Evolutionary conservation across 768 basidiomycete genomes (phyloP).

Genomic region (Paxillus rubicundulus): DNA sequence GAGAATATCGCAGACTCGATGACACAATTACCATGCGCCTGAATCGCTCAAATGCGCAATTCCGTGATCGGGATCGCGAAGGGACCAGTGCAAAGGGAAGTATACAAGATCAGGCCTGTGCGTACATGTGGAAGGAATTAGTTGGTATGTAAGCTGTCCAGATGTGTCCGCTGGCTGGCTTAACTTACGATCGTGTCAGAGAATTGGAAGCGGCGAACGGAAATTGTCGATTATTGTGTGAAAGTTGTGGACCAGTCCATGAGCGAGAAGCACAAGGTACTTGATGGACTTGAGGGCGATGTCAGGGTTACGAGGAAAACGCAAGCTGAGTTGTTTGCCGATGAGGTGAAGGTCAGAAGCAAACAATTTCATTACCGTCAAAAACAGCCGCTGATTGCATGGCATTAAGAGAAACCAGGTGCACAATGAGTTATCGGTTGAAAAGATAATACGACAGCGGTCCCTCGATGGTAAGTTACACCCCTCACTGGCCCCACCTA

Average conservation of each 20-base stretch:
- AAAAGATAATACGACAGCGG: slow-evolving; percentile 66
- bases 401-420: slow-evolving; percentile 63
- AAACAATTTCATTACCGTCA: slow-evolving; percentile 27
- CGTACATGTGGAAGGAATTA: slow-evolving; percentile 74
- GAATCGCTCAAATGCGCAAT: slow-evolving; percentile 74
- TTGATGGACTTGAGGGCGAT: slow-evolving; percentile 44
- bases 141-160: slow-evolving; percentile 51
- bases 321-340: slow-evolving; percentile 57
- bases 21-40: slow-evolving; percentile 78
- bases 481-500: slow-evolving; percentile 8
- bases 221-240: slow-evolving; percentile 76
- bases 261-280: slow-evolving; percentile 48
- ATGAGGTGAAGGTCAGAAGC: slow-evolving; percentile 65
- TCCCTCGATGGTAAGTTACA: slow-evolving; percentile 61
- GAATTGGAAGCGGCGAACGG: slow-evolving; percentile 71
- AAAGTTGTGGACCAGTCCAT: slow-evolving; percentile 64
- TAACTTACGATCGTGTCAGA: slow-evolving; percentile 33
- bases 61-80: slow-evolving; percentile 67
- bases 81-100: slow-evolving; percentile 45
- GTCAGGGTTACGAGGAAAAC: slow-evolving; percentile 46
- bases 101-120: slow-evolving; percentile 73
- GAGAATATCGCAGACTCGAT: slow-evolving; percentile 78
- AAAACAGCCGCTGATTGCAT: slow-evolving; percentile 27
- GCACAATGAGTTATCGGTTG: slow-evolving; percentile 70
- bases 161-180: slow-evolving; percentile 14